A percentile compares a stretch with the other conserved stretches of the same genome.
Conservation (phyloP, 306 rosid genomes). For the Hippophae rhamnoides region DNA sequence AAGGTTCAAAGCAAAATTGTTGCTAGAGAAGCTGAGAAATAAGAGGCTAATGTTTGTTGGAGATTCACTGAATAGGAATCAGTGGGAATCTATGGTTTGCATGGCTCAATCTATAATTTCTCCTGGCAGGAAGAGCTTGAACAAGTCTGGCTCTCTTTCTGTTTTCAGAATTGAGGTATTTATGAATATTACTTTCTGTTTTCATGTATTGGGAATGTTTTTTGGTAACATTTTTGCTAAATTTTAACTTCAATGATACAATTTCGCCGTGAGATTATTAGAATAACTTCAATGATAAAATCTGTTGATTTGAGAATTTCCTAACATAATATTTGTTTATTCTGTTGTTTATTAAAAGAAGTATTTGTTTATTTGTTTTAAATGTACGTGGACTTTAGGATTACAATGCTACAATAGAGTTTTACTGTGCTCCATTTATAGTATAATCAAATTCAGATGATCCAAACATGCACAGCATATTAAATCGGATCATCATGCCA, state of each 20-base stretch:
- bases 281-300: too few species aligned
- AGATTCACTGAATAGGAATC: conserved; percentile 88
- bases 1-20: conserved; percentile 75
- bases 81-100: conserved; percentile 99
- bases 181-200: neutral
- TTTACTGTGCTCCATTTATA: conserved; percentile 92
- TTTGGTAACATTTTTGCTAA: neutral
- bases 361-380: neutral
- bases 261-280: too few species aligned
- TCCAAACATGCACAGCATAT: conserved; percentile 74
- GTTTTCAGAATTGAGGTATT: conserved; percentile 65
- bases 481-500: conserved; percentile 79
- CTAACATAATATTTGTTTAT: conserved; percentile 1
- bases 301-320: neutral
- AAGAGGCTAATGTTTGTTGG: conserved; percentile 99
- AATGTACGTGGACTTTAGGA: conserved; percentile 33
- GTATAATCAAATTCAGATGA: conserved; percentile 95
- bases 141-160: conserved; percentile 62
- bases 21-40: conserved; percentile 81
- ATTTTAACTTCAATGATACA: conserved; percentile 3
- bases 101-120: conserved; percentile 68
- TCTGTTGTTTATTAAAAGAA: neutral
- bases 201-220: neutral
- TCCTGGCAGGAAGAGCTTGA: conserved; percentile 52
- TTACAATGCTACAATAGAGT: conserved; percentile 76